These are phyloP conservation scores for Alternaria triticina DNA, from an alignment of 2,329 filamentous ascomycete genomes.

Conservation along the genomic window DNA sequence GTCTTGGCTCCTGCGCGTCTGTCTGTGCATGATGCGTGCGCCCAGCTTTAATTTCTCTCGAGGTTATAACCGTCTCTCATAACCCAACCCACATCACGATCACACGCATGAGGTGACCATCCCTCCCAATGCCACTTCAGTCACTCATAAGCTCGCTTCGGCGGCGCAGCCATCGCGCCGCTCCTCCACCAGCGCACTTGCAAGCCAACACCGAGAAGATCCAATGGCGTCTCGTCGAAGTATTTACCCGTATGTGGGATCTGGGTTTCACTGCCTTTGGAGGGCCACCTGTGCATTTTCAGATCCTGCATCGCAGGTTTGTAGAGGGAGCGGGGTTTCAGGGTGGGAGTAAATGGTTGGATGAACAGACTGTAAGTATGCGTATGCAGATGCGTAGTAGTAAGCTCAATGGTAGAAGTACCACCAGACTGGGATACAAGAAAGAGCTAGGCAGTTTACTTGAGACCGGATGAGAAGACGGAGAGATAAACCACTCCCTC, in stretches of 20 bases:
- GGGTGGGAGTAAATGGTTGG: slow-evolving; percentile 66
- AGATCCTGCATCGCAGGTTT: slow-evolving; percentile 69
- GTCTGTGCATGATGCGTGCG: not conserved
- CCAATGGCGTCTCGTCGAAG: slow-evolving; percentile 32
- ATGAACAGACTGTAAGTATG: slow-evolving; percentile 66
- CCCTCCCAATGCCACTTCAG: slow-evolving; percentile 18
- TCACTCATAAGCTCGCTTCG: slow-evolving; percentile 32
- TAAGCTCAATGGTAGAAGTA: rapidly evolving
- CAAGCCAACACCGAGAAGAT: slow-evolving; percentile 29
- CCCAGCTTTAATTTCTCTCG: not conserved
- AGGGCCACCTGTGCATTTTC: slow-evolving; percentile 73
- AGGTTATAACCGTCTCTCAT: not conserved
- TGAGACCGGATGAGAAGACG: not conserved
- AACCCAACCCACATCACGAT: not conserved
- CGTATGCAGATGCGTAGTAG: not conserved
- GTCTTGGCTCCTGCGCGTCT: not conserved
- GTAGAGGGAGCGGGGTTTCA: slow-evolving; percentile 58
- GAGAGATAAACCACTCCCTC: not conserved
- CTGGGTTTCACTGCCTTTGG: slow-evolving; percentile 71
- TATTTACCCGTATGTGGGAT: slow-evolving; percentile 57
- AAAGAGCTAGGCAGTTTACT: not conserved
- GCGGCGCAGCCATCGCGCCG: slow-evolving; percentile 12
- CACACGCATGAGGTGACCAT: not conserved
- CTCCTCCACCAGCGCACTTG: slow-evolving; percentile 2
- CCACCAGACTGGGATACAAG: too few relatives aligned